Evolutionary conservation across 2,329 filamentous ascomycete species (phyloP), one percentile per base, ranked within the genome.

Genomic region (Cladophialophora carrionii): DNA sequence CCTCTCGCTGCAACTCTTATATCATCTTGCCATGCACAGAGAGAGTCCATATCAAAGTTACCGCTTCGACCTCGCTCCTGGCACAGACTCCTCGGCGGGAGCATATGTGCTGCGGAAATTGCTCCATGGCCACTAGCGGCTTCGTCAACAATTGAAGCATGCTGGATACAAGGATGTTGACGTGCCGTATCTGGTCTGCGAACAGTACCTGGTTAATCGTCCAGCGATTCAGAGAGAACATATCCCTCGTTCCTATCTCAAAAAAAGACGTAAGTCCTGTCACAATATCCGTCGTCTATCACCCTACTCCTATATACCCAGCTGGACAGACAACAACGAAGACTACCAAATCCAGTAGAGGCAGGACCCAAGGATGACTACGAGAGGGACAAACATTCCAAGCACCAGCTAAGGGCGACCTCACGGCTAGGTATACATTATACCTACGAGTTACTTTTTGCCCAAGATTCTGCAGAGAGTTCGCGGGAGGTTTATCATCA

Each of bases 361-460:
- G 1, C 96, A 96, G 76, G 82, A 96, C 68, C 89, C 66, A 83
- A 87, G 7, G 90, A 86, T 66, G 67, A 65, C 24, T 89, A 97
- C 78, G 90, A 90, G 92, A 83, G 87, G 8, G 89, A 97, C 78
- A 91, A 90, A 70, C 84, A 96, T 72, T 85, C 91, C 0, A 84
- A 92, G 63, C 91, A 83, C 76, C 96, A 93, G 93, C 84, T 97
- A 46, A 90, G 78, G 92, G 90, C 93, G 70, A 84, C 96, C 71
- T 96, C 73, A 92, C 93, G 0, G 92, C 93, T 0, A 86, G 93
- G 34, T 96, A 96, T 74, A 96, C 96, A 66, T 97, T 96, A 96
- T 74, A 96, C 96, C 67, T 97, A 96, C 78, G 93, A 97, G 76
- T 93, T 93, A 96, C 77, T 78, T 96, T 6, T 83, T 97, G 1